Conservation (phyloP, 768 basidiomycete species). For the Hortiboletus campestris region DNA sequence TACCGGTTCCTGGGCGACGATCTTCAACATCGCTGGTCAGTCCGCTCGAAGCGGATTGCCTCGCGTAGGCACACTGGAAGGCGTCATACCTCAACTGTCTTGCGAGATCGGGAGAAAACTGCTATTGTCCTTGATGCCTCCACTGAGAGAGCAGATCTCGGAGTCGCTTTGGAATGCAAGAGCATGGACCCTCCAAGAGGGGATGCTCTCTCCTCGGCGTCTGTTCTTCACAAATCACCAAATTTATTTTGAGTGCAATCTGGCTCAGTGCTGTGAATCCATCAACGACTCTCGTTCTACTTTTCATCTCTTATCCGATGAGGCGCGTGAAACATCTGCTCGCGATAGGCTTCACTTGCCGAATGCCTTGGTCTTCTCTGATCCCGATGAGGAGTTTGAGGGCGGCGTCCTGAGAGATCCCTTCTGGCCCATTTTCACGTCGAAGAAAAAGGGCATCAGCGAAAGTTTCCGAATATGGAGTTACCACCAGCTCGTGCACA, state of each 20-base stretch:
- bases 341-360: not conserved
- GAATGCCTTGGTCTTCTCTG: not conserved
- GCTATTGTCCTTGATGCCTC: constrained; percentile 10
- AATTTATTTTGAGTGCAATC: constrained; percentile 20
- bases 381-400: too few relatives aligned
- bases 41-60: constrained; percentile 13
- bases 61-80: constrained; percentile 7
- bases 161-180: constrained; percentile 12
- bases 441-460: too few relatives aligned
- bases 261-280: constrained; percentile 10
- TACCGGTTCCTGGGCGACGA: constrained; percentile 12
- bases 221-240: constrained; percentile 21
- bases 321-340: too few relatives aligned
- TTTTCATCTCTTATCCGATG: constrained; percentile 11
- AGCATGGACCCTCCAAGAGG: constrained; percentile 21
- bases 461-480: not conserved
- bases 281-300: constrained; percentile 8
- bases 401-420: constrained; percentile 7
- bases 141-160: not conserved
- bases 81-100: constrained; percentile 8
- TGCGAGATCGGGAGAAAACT: constrained; percentile 1
- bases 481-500: constrained; percentile 5
- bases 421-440: constrained; percentile 3
- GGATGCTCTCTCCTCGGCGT: constrained; percentile 13
- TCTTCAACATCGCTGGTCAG: constrained; percentile 2